These are phyloP conservation scores for Pyricularia sp. DNA, from an alignment of 2,329 filamentous ascomycete species.

Conservation along the genomic window DNA sequence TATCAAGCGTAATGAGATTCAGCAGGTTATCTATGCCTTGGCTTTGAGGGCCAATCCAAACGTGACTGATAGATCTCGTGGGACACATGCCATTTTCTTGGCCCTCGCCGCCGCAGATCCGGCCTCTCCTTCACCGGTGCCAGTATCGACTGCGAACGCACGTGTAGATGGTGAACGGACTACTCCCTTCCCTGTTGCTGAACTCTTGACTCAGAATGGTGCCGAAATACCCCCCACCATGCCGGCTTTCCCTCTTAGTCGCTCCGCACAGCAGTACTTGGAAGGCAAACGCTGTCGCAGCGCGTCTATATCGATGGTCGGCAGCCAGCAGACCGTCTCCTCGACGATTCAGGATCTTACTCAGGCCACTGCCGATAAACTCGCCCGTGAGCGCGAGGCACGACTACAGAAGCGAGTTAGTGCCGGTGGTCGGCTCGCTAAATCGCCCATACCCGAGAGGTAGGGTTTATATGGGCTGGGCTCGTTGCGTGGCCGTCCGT, in stretches of 20 bases:
- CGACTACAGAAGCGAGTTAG: slow-evolving; percentile 69
- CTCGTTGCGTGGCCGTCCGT: background rate
- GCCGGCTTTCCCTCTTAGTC: slow-evolving; percentile 73
- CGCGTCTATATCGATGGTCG: slow-evolving; percentile 16
- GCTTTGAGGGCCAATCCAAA: slow-evolving; percentile 83
- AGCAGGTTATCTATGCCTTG: slow-evolving; percentile 81
- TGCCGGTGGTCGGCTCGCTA: slow-evolving; percentile 59
- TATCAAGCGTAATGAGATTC: slow-evolving; percentile 93
- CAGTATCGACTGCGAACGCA: slow-evolving; percentile 19
- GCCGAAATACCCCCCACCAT: slow-evolving; percentile 67
- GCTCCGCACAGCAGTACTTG: slow-evolving; percentile 69
- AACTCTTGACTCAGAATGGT: slow-evolving; percentile 85
- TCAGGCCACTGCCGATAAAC: slow-evolving; percentile 25
- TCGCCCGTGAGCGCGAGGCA: slow-evolving; percentile 50
- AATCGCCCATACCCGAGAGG: slow-evolving; percentile 48
- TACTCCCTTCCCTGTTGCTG: slow-evolving; percentile 74
- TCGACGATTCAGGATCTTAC: slow-evolving; percentile 21
- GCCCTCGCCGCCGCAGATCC: slow-evolving; percentile 89
- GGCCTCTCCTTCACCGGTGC: slow-evolving; percentile 51
- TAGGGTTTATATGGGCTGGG: slow-evolving; percentile 22
- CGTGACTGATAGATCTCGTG: slow-evolving; percentile 68
- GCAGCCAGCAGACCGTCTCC: slow-evolving; percentile 49
- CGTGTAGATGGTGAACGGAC: slow-evolving; percentile 31
- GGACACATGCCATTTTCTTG: slow-evolving; percentile 79
- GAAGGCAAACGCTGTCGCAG: slow-evolving; percentile 55